Percentiles rank a stretch among this genome's conserved stretches.
Evolutionary conservation across 2,329 filamentous ascomycete species (phyloP).

Genomic region (Hypoxylon rubiginosum): DNA sequence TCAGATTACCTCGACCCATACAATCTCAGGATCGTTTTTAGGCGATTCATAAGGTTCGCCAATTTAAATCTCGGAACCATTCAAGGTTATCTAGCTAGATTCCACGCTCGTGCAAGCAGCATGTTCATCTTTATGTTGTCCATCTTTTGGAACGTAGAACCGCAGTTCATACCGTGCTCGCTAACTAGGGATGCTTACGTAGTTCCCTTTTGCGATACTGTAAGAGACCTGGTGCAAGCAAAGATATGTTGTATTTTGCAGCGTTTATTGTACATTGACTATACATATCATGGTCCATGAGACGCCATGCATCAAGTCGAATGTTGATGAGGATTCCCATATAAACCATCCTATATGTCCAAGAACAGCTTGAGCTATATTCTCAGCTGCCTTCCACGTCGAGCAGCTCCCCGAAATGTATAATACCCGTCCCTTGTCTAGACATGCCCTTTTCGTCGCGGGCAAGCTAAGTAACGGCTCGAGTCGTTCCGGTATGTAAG

Average conservation of each 20-base stretch:
- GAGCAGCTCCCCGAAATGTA: not conserved
- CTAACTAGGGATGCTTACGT: not conserved
- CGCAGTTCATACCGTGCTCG: not conserved
- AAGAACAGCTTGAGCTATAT: not conserved
- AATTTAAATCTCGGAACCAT: no score
- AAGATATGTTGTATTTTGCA: slow-evolving; percentile 21
- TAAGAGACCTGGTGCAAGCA: not conserved
- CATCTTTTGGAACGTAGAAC: not conserved
- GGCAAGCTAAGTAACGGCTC: not conserved
- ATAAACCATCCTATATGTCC: not conserved
- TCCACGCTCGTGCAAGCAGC: no score
- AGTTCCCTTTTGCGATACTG: not conserved
- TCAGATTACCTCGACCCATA: no score
- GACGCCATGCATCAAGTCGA: not conserved
- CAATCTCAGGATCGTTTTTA: no score
- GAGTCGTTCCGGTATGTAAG: not conserved
- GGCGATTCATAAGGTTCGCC: no score
- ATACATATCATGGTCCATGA: slow-evolving; percentile 7
- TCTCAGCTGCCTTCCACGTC: not conserved
- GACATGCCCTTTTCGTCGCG: not conserved
- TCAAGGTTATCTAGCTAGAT: no score
- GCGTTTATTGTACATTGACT: slow-evolving; percentile 21
- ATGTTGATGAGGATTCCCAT: not conserved
- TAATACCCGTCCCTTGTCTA: no score
- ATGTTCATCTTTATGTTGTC: not conserved